Base-by-base conservation (phyloP, 192 early-diverging fungal species). In the Gigaspora rosea region DNA sequence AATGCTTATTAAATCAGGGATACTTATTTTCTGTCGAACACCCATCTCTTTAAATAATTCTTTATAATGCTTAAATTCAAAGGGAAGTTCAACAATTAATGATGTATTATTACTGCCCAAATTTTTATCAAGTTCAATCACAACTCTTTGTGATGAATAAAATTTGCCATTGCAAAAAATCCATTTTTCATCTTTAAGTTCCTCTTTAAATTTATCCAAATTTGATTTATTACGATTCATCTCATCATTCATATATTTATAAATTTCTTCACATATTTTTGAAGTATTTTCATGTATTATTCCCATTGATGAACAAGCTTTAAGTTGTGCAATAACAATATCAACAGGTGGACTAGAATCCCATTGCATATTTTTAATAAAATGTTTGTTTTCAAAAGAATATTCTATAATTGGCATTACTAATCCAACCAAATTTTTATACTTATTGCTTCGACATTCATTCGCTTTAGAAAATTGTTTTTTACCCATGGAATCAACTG, bases 201-300 rank as follows among this genome's bases (percentile, higher is more conserved):
- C 18, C 20, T 47, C 1, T 3, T 20, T 35, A 41, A 41, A 8
- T 10, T 13, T 13, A 1, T 11, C 4, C 52, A 56, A 13, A 56
- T 56, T 52, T 2, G 51, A n/a, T 18, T 56, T 56, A n/a, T 27
- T 27, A 27, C 27, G 27, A 27, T 18, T 13, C 4, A 56, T 56
- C 15, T 12, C n/a, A n/a, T 46, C 41, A 47, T 47, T 33, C 64
- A 66, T 66, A 66, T 66, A 66, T 48, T 66, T 10, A 35, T 66
- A 66, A 46, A 66, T 33, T 18, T 33, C n/a, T 10, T 12, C 16
- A 47, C 64, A 66, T 46, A 66, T 66, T 13, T 63, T 13, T 4
- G 12, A 35, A 36, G 15, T 13, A 15, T 64, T 64, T 6, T 64
- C 15, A 64, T 64, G 12, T 16, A 1, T 16, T 15, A 3, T 16